A percentile compares a stretch with the other conserved stretches of the same genome.
These are phyloP conservation scores for Parathielavia hyrcaniae DNA, from an alignment of 495 filamentous ascomycete species.

Conservation along the genomic window DNA sequence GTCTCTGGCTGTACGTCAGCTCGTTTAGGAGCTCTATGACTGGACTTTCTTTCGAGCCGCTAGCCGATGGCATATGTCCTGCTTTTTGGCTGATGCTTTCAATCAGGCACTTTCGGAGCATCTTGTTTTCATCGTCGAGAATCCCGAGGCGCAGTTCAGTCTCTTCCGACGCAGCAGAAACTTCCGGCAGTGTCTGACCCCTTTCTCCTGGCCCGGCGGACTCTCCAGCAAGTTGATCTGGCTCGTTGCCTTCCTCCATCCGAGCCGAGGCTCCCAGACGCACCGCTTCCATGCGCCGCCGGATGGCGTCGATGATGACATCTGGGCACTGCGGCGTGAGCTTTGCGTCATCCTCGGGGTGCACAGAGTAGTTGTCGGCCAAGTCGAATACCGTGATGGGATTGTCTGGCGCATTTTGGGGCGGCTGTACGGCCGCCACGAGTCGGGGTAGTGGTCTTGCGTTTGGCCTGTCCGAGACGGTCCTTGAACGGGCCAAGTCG, in stretches of 20 bases:
- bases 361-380: neutral
- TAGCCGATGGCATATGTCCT: neutral
- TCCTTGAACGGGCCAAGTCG: too few species aligned
- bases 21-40: neutral
- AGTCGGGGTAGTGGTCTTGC: too few species aligned
- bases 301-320: neutral
- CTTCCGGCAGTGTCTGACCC: too few species aligned
- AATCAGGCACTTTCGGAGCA: neutral
- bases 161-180: neutral
- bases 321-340: neutral
- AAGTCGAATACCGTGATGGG: neutral
- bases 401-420: neutral
- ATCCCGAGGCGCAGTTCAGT: neutral
- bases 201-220: neutral
- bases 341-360: neutral
- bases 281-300: neutral
- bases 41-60: neutral
- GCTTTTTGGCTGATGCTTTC: neutral
- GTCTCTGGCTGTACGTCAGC: neutral
- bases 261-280: neutral
- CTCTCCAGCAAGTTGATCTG: neutral
- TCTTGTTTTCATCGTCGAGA: neutral
- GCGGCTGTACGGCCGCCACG: too few species aligned
- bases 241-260: neutral
- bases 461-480: too few species aligned